Percentiles rank a stretch among this genome's conserved stretches.
Conservation (phyloP, 2,329 filamentous ascomycete genomes). For the Thermomyces lanuginosus region DNA sequence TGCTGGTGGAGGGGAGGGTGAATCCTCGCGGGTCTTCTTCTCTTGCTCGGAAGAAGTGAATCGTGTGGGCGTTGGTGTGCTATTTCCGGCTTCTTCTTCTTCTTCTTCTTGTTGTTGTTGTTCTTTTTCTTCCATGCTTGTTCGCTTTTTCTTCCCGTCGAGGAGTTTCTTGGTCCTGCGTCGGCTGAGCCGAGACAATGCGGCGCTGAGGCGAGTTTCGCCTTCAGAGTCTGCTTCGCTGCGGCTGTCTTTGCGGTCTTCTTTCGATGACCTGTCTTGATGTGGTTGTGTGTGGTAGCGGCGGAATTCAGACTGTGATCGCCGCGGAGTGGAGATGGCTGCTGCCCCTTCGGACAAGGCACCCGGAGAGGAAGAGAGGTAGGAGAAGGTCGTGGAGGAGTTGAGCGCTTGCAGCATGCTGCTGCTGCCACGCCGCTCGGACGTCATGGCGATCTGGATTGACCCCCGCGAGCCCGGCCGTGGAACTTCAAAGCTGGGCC, state of each 20-base stretch:
- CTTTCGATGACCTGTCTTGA: conserved; percentile 20
- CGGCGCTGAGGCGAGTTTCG: conserved; percentile 20
- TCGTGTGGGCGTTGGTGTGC: neutral
- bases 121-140: conserved; percentile 8
- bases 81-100: conserved; percentile 2
- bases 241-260: no score
- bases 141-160: conserved; percentile 7
- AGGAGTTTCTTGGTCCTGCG: conserved; percentile 5
- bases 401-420: conserved; percentile 9
- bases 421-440: conserved; percentile 16
- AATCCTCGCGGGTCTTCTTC: no score
- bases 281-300: conserved; percentile 14
- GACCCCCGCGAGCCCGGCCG: conserved; percentile 11
- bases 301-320: conserved; percentile 14
- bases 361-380: neutral
- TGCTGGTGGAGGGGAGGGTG: no score
- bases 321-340: conserved; percentile 4
- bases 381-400: conserved; percentile 10
- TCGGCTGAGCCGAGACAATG: conserved; percentile 17
- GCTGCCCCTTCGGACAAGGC: no score
- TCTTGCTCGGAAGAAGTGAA: neutral
- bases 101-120: conserved; percentile 3
- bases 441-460: conserved; percentile 9
- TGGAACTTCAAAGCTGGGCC: conserved; percentile 25
- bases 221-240: conserved; percentile 20